Evolutionary conservation across 257 asterid species (phyloP), one percentile per base, ranked within the genome.

Genomic region (Solanum chiquidenum): DNA sequence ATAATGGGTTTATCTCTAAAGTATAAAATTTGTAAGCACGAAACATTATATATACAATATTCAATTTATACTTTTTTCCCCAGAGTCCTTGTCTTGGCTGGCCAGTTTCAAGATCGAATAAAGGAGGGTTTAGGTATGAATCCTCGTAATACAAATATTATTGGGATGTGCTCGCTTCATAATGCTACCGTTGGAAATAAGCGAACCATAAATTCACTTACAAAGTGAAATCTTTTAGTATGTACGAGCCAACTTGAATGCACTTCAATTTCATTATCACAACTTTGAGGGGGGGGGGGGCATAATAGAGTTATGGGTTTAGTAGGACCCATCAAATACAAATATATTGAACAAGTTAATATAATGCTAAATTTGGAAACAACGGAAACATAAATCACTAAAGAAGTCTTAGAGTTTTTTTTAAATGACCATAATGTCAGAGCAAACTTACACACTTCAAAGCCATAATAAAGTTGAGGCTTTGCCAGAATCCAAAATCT

Each of bases 371-470:
- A 13, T 27, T 68, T 27, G 20, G 20, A 68, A 73, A 34, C 23
- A 73, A 73, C 8, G 21, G 6, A n/a, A 34, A 34, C 80, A 34
- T 73, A 73, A 34, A 73, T 72, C 40, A 20, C 11, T 55, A 55
- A 55, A 20, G 64, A 55, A 55, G n/a, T 18, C 25, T 20, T 20
- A 55, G 5, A 7, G 10, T 55, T 55, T 7, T 55, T 55, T 20
- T 18, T 6, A 72, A 44, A 27, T 68, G 20, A 9, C 25, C 27
- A 18, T 72, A 5, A 34, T 18, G 27, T 31, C 3, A 9, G n/a
- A 71, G 23, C 77, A 23, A 71, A 71, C 77, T 52, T 89, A 73
- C 33, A 91, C 92, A 87, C 83, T 91, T 71, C 76, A 14, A 71
- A n/a, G 16, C 33, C 72, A 64, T n/a, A 64, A 64, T n/a, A n/a